Evolutionary conservation across 208 protist species (phyloP).

Genomic region (Lotmaria passim): DNA sequence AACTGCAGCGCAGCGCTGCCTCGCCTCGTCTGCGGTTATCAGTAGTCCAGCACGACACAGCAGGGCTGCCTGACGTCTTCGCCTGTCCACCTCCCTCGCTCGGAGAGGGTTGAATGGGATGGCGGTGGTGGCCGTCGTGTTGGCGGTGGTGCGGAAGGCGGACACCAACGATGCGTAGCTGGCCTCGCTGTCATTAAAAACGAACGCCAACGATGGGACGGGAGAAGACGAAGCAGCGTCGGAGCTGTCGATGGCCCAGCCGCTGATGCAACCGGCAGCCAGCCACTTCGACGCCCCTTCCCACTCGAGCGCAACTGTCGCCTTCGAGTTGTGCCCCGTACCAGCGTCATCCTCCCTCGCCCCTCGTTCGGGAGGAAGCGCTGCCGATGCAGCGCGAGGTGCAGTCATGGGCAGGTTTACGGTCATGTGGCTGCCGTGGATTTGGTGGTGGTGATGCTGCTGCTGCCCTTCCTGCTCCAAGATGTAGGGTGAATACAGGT

Average conservation of each 20-base stretch:
- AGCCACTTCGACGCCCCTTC: not conserved
- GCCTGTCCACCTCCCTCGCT: not conserved
- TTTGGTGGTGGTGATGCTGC: not conserved
- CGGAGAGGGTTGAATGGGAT: no score
- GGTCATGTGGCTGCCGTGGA: not conserved
- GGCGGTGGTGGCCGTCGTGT: not conserved
- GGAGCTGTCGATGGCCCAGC: slow-evolving; percentile 1
- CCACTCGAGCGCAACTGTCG: no score
- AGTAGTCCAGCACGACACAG: slow-evolving; percentile 21
- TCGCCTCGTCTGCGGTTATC: slow-evolving; percentile 8
- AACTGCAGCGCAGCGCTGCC: not conserved
- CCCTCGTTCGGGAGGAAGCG: no score
- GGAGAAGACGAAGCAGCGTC: not conserved
- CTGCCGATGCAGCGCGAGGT: no score
- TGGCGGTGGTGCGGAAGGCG: not conserved
- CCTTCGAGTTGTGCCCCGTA: no score
- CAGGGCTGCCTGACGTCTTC: slow-evolving; percentile 3
- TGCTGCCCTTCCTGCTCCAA: not conserved
- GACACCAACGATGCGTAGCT: not conserved
- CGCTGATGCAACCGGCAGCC: not conserved
- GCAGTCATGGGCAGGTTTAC: not conserved
- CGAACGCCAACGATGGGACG: not conserved
- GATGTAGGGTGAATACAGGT: slow-evolving; percentile 6
- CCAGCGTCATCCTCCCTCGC: no score
- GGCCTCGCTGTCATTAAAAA: not conserved